These are phyloP conservation scores for Hericium rajendrae DNA, from an alignment of 768 basidiomycete genomes.

Conservation along the genomic window DNA sequence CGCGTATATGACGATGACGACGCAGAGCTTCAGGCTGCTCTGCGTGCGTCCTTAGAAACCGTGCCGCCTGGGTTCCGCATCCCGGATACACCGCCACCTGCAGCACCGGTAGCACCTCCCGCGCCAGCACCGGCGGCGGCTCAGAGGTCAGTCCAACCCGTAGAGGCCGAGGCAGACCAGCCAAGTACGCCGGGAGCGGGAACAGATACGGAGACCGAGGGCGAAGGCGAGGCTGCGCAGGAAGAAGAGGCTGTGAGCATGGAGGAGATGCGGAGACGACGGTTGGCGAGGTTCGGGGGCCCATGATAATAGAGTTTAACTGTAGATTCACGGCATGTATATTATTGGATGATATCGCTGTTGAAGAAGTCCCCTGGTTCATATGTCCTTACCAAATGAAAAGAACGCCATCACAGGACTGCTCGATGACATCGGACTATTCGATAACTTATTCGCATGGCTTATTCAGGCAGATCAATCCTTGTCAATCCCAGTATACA, in stretches of 20 bases:
- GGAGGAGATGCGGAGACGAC: conserved; percentile 25
- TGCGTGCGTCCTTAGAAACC: conserved; percentile 70
- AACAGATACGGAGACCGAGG: conserved; percentile 7
- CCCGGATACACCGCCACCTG: conserved; percentile 20
- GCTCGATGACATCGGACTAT: no score
- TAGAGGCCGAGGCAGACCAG: neutral
- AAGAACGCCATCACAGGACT: no score
- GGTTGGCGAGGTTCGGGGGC: conserved; percentile 22
- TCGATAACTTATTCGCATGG: no score
- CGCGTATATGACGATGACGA: conserved; percentile 82
- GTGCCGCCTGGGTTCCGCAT: conserved; percentile 42
- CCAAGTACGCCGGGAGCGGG: neutral
- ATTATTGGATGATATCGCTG: neutral
- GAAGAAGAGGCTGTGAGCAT: conserved; percentile 4
- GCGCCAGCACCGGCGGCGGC: conserved; percentile 1
- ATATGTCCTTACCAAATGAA: no score
- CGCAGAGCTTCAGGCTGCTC: conserved; percentile 76
- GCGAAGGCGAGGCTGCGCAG: neutral
- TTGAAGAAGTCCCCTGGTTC: no score
- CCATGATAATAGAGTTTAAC: neutral
- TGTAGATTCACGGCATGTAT: neutral
- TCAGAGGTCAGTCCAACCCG: neutral
- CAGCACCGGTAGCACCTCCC: conserved; percentile 7
- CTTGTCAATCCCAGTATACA: no score
- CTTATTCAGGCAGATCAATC: no score